Conservation (phyloP, 148 eudicot genomes). For the Dianthus caryophyllus region DNA sequence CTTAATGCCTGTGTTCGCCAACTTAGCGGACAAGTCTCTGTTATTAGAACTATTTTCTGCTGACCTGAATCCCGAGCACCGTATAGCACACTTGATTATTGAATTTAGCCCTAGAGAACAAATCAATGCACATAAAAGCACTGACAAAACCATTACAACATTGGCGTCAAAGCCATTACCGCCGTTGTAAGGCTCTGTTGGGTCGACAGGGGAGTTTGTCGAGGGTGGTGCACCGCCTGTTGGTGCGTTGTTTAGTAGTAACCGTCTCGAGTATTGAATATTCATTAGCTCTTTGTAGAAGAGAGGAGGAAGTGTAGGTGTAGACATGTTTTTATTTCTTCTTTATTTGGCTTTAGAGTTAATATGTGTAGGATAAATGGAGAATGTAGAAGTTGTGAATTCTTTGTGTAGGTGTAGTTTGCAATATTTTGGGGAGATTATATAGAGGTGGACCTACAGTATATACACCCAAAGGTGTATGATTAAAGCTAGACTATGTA, state of each 20-base stretch:
- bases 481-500: slow-evolving; percentile 8
- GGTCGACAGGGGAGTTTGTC: slow-evolving; percentile 25
- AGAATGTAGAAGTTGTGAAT: neutral
- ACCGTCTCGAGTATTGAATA: slow-evolving; percentile 53
- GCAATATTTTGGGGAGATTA: slow-evolving; percentile 4
- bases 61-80: slow-evolving; percentile 51
- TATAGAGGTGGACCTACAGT: slow-evolving; percentile 21
- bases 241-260: slow-evolving; percentile 35
- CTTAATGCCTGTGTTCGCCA: slow-evolving; percentile 66
- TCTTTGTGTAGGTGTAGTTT: slow-evolving; percentile 4
- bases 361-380: slow-evolving; percentile 5
- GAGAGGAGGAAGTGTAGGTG: slow-evolving; percentile 34
- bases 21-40: slow-evolving; percentile 22
- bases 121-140: slow-evolving; percentile 77
- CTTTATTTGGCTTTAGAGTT: slow-evolving; percentile 10
- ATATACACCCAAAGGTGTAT: slow-evolving; percentile 7
- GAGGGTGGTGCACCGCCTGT: slow-evolving; percentile 26
- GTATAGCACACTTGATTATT: slow-evolving; percentile 64
- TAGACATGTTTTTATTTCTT: slow-evolving; percentile 33
- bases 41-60: slow-evolving; percentile 24
- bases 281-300: slow-evolving; percentile 36
- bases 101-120: slow-evolving; percentile 77
- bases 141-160: slow-evolving; percentile 80
- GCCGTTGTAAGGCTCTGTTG: slow-evolving; percentile 31
- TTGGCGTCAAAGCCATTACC: slow-evolving; percentile 59